These are phyloP conservation scores for Chrysopogon serrulatus DNA, from an alignment of 176 grass and related monocot genomes.

Conservation along the genomic window DNA sequence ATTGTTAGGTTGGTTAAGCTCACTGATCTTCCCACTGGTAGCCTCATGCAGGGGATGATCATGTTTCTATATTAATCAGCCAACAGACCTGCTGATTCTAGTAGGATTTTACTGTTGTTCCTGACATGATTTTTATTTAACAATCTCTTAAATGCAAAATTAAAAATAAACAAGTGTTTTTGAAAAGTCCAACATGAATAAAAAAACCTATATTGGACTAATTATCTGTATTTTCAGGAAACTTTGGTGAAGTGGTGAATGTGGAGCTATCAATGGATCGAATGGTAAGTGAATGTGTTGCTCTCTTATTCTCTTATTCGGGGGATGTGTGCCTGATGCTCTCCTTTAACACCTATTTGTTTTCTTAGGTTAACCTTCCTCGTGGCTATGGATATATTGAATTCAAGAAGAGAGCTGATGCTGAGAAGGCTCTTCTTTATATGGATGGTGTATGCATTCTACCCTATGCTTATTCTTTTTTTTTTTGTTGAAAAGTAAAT, in stretches of 20 bases:
- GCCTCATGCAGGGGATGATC: neutral
- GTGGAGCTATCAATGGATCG: conserved; percentile 94
- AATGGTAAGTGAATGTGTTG: conserved; percentile 52
- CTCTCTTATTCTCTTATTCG: neutral
- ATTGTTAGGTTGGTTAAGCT: neutral
- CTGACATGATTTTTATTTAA: neutral
- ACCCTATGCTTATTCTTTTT: neutral
- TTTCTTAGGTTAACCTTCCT: conserved; percentile 94
- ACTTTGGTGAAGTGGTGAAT: conserved; percentile 85
- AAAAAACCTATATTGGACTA: neutral
- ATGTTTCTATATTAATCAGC: neutral
- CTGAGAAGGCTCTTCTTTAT: conserved; percentile 98
- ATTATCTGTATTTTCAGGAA: conserved; percentile 51
- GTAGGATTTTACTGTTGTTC: neutral
- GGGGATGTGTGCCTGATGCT: neutral
- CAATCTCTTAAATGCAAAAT: neutral
- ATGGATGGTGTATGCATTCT: conserved; percentile 93
- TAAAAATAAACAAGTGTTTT: neutral
- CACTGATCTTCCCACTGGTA: neutral
- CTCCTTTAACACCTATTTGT: neutral
- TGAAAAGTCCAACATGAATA: neutral
- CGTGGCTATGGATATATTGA: conserved; percentile 98
- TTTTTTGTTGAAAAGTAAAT: neutral
- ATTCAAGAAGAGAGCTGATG: conserved; percentile 90
- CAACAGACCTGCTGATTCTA: neutral